phyloP scores from a whole-genome alignment of 352 stramenopile genomes.

The Phytophthora pluvialis region DNA sequence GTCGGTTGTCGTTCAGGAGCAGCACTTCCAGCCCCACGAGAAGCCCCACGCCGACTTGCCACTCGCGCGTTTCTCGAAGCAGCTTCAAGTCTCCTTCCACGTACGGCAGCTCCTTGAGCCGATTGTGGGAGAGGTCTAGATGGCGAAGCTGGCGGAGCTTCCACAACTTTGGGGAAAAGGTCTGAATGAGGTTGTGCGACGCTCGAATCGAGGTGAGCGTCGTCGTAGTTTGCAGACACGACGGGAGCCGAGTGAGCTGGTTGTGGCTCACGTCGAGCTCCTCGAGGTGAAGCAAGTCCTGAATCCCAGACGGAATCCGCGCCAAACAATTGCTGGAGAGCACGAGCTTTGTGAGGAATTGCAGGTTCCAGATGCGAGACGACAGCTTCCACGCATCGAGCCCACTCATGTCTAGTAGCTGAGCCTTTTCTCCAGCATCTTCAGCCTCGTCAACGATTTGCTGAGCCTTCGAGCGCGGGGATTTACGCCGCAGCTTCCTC shows the following conservation, averaged over 20 bases:
- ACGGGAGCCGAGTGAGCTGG: conserved; percentile 58
- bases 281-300: conserved; percentile 65
- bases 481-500: conserved; percentile 41
- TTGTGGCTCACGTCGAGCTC: conserved; percentile 70
- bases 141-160: conserved; percentile 56
- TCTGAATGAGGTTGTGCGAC: conserved; percentile 60
- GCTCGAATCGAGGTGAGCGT: conserved; percentile 53
- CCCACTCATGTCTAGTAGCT: conserved; percentile 54
- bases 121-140: conserved; percentile 65
- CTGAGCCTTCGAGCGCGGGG: conserved; percentile 65
- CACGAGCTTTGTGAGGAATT: conserved; percentile 45
- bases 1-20: conserved; percentile 60
- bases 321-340: conserved; percentile 59
- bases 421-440: conserved; percentile 32
- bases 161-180: conserved; percentile 74
- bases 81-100: conserved; percentile 75
- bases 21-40: conserved; percentile 48
- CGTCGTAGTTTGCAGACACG: conserved; percentile 68
- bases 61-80: conserved; percentile 72
- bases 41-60: conserved; percentile 71
- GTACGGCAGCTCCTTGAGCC: conserved; percentile 58
- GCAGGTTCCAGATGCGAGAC: conserved; percentile 77
- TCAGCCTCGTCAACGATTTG: conserved; percentile 60
- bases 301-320: conserved; percentile 73
- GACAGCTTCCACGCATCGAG: conserved; percentile 63